Percentiles rank a stretch among this genome's conserved stretches.
Conservation (phyloP, 768 basidiomycete genomes). For the Tricholoma furcatifolium region DNA sequence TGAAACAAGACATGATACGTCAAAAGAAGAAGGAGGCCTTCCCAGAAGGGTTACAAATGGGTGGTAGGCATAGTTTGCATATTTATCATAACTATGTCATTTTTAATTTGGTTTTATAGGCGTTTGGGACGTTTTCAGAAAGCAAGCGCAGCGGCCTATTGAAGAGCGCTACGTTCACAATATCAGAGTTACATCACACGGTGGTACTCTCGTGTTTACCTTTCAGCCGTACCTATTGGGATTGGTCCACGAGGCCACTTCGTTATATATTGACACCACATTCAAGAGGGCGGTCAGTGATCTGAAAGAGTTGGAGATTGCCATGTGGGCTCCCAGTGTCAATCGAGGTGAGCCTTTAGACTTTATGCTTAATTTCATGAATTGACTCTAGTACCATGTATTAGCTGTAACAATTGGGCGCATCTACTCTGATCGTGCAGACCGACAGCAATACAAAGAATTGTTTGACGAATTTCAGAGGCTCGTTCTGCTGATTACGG, state of each 20-base stretch:
- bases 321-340: constrained; percentile 12
- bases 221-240: constrained; percentile 5
- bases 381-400: neutral
- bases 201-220: constrained; percentile 23
- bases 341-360: constrained; percentile 17
- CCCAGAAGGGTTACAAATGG: neutral
- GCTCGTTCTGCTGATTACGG: constrained; percentile 11
- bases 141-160: constrained; percentile 30
- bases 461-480: constrained; percentile 20
- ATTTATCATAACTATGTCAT: neutral
- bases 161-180: constrained; percentile 19
- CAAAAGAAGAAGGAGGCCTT: neutral
- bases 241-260: constrained; percentile 14
- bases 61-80: neutral
- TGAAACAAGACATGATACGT: neutral
- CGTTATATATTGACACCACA: constrained; percentile 16
- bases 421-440: constrained; percentile 16
- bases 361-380: neutral
- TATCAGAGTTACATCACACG: constrained; percentile 1
- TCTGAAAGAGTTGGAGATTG: constrained; percentile 20
- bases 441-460: constrained; percentile 12
- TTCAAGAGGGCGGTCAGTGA: constrained; percentile 12
- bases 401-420: constrained; percentile 16
- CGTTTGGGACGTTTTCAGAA: constrained; percentile 7
- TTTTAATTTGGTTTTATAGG: neutral